Evolutionary conservation across 2,329 filamentous ascomycete species (phyloP).

Genomic region (Chrysosporium queenslandicum): DNA sequence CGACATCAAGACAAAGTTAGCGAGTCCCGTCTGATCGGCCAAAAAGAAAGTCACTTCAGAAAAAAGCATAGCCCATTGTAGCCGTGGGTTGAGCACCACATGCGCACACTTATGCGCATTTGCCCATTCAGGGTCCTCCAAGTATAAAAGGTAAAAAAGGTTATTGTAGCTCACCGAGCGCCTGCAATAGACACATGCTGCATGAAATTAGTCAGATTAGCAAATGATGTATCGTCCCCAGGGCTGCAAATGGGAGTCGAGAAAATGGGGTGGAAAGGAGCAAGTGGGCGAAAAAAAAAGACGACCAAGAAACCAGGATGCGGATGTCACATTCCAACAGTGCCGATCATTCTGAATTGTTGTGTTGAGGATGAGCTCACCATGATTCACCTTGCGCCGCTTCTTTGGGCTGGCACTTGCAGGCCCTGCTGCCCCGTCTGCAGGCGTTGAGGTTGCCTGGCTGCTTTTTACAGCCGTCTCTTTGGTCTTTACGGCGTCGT

Average conservation of each 20-base stretch:
- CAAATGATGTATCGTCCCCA: slow-evolving; percentile 14
- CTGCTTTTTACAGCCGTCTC: slow-evolving; percentile 26
- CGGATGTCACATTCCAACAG: slow-evolving; percentile 5
- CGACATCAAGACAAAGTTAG: slow-evolving; percentile 30
- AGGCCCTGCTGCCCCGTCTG: slow-evolving; percentile 27
- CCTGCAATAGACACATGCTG: slow-evolving; percentile 81
- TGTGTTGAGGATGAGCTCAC: slow-evolving; percentile 43
- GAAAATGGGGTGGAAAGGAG: not conserved
- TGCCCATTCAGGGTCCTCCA: slow-evolving; percentile 20
- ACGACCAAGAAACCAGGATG: slow-evolving; percentile 9
- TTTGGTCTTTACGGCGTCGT: slow-evolving; percentile 21
- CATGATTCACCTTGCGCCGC: slow-evolving; percentile 81
- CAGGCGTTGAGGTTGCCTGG: slow-evolving; percentile 18
- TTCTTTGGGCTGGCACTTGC: slow-evolving; percentile 57
- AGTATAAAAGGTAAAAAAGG: slow-evolving; percentile 20
- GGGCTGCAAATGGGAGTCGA: slow-evolving; percentile 17
- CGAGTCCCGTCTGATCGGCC: not conserved
- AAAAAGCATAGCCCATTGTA: not conserved
- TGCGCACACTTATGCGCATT: slow-evolving; percentile 19
- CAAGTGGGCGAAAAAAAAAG: slow-evolving; percentile 1
- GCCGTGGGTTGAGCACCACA: not conserved
- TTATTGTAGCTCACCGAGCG: slow-evolving; percentile 62
- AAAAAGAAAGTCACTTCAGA: not conserved
- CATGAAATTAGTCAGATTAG: slow-evolving; percentile 38
- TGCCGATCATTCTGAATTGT: slow-evolving; percentile 4